A percentile compares a stretch with the other conserved stretches of the same genome.
phyloP scores from a whole-genome alignment of 2,329 filamentous ascomycete species.

The Neocucurbitaria cava region DNA sequence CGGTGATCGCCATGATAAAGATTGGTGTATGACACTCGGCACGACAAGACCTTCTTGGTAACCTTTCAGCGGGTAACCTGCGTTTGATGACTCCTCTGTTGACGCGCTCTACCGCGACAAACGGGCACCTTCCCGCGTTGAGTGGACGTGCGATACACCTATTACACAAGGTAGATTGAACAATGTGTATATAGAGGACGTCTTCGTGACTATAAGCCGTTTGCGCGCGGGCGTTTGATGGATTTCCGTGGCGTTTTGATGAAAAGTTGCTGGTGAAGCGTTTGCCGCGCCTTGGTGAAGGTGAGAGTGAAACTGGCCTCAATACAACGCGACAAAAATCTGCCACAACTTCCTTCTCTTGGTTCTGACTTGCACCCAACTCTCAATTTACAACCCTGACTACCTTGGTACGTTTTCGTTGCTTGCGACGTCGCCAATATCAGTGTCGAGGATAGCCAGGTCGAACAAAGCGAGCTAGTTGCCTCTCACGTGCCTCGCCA shows the following conservation, averaged over 20 bases:
- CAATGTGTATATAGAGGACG: neutral
- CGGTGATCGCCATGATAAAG: slow-evolving; percentile 50
- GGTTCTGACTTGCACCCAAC: neutral
- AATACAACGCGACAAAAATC: neutral
- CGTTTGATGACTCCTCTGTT: neutral
- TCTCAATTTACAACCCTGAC: neutral
- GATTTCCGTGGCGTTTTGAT: slow-evolving; percentile 23
- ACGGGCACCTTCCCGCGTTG: too few species aligned
- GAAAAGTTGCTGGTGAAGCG: slow-evolving; percentile 16
- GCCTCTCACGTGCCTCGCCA: slow-evolving; percentile 27
- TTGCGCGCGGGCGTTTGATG: slow-evolving; percentile 23
- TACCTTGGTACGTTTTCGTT: too few species aligned
- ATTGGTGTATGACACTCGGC: too few species aligned
- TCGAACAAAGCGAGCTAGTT: slow-evolving; percentile 26
- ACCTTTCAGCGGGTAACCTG: too few species aligned
- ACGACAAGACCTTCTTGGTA: too few species aligned
- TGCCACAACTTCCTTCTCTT: neutral
- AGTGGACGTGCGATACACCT: neutral
- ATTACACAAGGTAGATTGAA: neutral
- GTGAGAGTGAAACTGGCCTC: slow-evolving; percentile 8
- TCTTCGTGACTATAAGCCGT: neutral
- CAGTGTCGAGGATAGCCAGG: slow-evolving; percentile 1
- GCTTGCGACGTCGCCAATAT: neutral
- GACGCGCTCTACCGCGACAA: neutral
- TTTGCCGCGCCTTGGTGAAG: slow-evolving; percentile 1